phyloP scores from a whole-genome alignment of 2,329 filamentous ascomycete genomes.

The Chrysosporium queenslandicum region DNA sequence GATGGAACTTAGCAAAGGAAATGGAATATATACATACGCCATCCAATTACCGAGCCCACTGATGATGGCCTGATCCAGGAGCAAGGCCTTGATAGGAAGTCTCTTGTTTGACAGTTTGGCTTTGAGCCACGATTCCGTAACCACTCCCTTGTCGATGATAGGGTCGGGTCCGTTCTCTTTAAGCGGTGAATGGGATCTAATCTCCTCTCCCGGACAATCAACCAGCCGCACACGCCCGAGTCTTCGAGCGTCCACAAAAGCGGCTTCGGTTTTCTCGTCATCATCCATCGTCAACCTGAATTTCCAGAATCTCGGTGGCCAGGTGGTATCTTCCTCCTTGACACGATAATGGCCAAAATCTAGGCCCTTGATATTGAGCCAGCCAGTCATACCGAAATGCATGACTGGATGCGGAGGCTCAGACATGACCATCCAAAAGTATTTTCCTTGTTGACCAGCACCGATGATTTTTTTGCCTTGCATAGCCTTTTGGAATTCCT shows the following conservation, averaged over 20 bases:
- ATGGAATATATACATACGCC: conserved; percentile 40
- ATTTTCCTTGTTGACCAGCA: conserved; percentile 86
- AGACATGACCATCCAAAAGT: conserved; percentile 81
- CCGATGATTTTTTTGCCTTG: conserved; percentile 60
- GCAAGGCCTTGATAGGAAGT: conserved; percentile 77
- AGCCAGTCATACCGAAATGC: conserved; percentile 72
- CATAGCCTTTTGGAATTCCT: conserved; percentile 63
- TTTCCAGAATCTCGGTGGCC: conserved; percentile 88
- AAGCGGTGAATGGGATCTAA: conserved; percentile 65
- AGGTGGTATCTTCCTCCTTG: conserved; percentile 49
- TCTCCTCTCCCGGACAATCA: conserved; percentile 64
- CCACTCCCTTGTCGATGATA: conserved; percentile 64
- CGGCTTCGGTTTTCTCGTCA: conserved; percentile 53
- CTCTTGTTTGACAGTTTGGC: conserved; percentile 62
- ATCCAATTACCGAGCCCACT: conserved; percentile 98
- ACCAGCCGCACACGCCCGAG: conserved; percentile 73
- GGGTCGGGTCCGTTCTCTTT: conserved; percentile 93
- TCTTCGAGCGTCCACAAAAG: conserved; percentile 74
- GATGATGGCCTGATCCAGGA: conserved; percentile 79
- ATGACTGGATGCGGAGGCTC: conserved; percentile 75
- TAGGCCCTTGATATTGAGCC: conserved; percentile 77
- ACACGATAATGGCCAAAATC: conserved; percentile 72
- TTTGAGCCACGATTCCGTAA: conserved; percentile 68
- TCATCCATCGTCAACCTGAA: conserved; percentile 63
- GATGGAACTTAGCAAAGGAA: not conserved